These are phyloP conservation scores for Vairimorpha ceranae DNA, from an alignment of 371 early-diverging fungal genomes.

Conservation along the genomic window DNA sequence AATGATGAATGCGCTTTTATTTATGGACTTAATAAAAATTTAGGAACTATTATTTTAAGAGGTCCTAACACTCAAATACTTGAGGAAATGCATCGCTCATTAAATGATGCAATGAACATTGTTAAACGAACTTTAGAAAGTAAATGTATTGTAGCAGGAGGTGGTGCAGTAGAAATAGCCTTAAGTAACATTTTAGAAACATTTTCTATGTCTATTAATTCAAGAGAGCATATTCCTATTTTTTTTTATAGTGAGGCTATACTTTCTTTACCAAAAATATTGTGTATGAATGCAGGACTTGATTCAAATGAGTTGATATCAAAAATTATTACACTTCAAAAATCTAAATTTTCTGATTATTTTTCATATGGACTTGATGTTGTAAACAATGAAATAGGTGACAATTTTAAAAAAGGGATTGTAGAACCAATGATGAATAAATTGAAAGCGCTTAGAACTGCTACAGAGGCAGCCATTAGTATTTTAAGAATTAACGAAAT, in stretches of 20 bases:
- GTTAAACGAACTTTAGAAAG: constrained; percentile 94
- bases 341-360: constrained; percentile 62
- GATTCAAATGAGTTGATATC: constrained; percentile 89
- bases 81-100: constrained; percentile 96
- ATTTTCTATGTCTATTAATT: constrained; percentile 73
- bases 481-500: constrained; percentile 84
- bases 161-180: constrained; percentile 95
- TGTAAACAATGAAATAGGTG: constrained; percentile 78
- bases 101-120: constrained; percentile 91
- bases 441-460: constrained; percentile 90
- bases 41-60: constrained; percentile 82
- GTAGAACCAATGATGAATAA: constrained; percentile 97
- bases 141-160: constrained; percentile 92
- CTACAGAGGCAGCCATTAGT: constrained; percentile 97
- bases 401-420: constrained; percentile 89
- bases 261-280: constrained; percentile 87
- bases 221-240: constrained; percentile 89
- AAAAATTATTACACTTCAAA: constrained; percentile 63
- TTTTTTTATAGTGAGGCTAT: constrained; percentile 92
- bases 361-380: constrained; percentile 76
- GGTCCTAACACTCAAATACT: constrained; percentile 83
- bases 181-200: constrained; percentile 91
- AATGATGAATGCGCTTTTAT: constrained; percentile 94
- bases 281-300: constrained; percentile 96
- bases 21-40: constrained; percentile 74